These are phyloP conservation scores for Salix viminalis DNA, from an alignment of 345 rosid species.

Conservation along the genomic window DNA sequence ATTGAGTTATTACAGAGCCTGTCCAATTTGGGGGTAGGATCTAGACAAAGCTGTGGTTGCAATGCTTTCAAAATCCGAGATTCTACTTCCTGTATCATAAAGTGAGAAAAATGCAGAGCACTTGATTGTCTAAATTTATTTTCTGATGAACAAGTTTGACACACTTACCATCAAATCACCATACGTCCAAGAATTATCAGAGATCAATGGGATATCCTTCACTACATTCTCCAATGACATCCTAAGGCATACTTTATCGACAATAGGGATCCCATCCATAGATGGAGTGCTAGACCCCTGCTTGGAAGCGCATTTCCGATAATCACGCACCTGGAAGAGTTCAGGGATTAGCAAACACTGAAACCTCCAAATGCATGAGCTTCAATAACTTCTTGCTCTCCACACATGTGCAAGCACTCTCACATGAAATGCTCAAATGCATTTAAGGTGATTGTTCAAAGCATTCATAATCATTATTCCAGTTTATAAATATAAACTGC, in stretches of 20 bases:
- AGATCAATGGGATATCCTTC: slow-evolving; percentile 77
- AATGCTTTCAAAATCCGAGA: slow-evolving; percentile 87
- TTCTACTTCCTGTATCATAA: slow-evolving; percentile 73
- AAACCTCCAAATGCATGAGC: neutral
- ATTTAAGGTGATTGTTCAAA: neutral
- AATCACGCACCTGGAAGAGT: slow-evolving; percentile 74
- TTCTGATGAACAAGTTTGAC: slow-evolving; percentile 9
- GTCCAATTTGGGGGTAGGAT: slow-evolving; percentile 87
- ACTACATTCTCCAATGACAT: slow-evolving; percentile 89
- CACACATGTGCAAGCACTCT: neutral
- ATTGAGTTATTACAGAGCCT: slow-evolving; percentile 55
- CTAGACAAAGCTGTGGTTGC: slow-evolving; percentile 85
- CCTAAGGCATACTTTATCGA: slow-evolving; percentile 61
- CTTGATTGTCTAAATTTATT: neutral
- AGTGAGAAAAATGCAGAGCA: slow-evolving; percentile 7
- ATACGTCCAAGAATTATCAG: slow-evolving; percentile 88
- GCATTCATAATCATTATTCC: neutral
- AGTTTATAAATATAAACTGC: neutral
- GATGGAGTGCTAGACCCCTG: slow-evolving; percentile 40
- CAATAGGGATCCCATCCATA: slow-evolving; percentile 38
- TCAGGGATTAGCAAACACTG: slow-evolving; percentile 3
- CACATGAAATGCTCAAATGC: slow-evolving; percentile 1
- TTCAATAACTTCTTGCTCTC: neutral
- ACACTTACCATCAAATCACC: slow-evolving; percentile 85
- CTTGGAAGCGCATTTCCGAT: slow-evolving; percentile 48